These are phyloP conservation scores for Calonectria hongkongensis DNA, from an alignment of 2,329 filamentous ascomycete genomes.

Conservation along the genomic window DNA sequence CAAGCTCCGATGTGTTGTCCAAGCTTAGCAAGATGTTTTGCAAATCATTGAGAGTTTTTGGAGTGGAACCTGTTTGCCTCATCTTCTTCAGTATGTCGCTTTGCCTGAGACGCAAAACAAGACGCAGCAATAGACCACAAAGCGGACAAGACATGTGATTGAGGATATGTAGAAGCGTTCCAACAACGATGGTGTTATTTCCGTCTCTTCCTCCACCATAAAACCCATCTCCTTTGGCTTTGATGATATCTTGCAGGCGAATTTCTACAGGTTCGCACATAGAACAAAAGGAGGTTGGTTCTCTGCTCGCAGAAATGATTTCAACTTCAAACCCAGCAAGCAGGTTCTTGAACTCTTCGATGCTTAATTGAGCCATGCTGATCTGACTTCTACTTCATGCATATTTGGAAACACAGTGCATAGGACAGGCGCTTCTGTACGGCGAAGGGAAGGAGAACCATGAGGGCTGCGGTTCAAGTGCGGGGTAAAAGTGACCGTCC, in stretches of 20 bases:
- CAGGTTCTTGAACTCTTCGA: neutral
- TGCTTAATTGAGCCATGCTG: neutral
- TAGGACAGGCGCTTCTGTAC: too few species aligned
- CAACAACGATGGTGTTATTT: neutral
- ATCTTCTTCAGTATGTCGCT: neutral
- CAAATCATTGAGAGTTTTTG: neutral
- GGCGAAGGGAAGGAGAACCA: too few species aligned
- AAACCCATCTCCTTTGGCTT: neutral
- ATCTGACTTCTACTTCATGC: too few species aligned
- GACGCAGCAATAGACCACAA: neutral
- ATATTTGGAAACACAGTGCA: too few species aligned
- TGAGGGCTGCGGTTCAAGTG: too few species aligned
- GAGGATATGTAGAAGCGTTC: neutral
- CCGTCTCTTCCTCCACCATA: neutral
- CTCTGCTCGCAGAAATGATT: neutral
- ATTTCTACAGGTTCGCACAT: neutral
- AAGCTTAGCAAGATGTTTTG: neutral
- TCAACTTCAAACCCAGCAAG: neutral
- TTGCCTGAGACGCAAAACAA: neutral
- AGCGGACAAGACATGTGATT: neutral
- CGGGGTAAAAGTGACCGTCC: too few species aligned
- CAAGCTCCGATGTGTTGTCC: neutral
- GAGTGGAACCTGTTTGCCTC: neutral
- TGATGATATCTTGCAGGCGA: neutral
- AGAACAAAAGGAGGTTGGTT: neutral